Conservation (phyloP, 2,329 filamentous ascomycete genomes). For the Microsporum canis region DNA sequence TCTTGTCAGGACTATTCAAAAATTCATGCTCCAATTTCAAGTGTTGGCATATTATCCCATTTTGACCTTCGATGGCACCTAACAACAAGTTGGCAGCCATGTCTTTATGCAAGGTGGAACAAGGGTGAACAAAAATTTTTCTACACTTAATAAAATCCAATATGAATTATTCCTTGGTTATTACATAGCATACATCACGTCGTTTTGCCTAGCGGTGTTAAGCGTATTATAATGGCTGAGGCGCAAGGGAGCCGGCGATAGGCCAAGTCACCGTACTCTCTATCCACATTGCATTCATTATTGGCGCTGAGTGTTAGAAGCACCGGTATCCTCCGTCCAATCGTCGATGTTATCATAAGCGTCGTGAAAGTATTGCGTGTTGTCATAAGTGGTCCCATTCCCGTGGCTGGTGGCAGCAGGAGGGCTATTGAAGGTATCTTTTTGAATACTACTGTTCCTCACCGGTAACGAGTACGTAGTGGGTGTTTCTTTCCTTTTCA, state of each 20-base stretch:
- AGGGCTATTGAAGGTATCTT: not conserved
- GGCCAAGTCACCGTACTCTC: not conserved
- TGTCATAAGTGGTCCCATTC: not conserved
- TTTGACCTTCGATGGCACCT: not conserved
- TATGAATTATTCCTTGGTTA: not conserved
- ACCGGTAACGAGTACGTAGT: not conserved
- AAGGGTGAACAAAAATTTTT: too few relatives aligned
- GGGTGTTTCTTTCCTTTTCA: not conserved
- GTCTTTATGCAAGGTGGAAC: not conserved
- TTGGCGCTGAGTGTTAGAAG: constrained; percentile 24
- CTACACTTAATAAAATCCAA: not conserved
- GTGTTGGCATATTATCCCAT: not conserved
- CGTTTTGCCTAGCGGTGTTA: not conserved
- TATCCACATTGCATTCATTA: not conserved
- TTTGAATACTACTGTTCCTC: not conserved
- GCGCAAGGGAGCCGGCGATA: not conserved
- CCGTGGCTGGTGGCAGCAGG: constrained; percentile 8
- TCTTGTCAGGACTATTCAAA: not conserved
- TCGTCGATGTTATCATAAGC: constrained; percentile 23
- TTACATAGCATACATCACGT: constrained; percentile 4
- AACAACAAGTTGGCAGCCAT: not conserved
- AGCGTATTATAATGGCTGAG: not conserved
- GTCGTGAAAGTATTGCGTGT: not conserved
- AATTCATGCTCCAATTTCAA: not conserved
- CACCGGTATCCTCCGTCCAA: constrained; percentile 33